A percentile compares a stretch with the other conserved stretches of the same genome.
These are phyloP conservation scores for Leucocoprinus leucothites DNA, from an alignment of 768 basidiomycete species.

Conservation along the genomic window DNA sequence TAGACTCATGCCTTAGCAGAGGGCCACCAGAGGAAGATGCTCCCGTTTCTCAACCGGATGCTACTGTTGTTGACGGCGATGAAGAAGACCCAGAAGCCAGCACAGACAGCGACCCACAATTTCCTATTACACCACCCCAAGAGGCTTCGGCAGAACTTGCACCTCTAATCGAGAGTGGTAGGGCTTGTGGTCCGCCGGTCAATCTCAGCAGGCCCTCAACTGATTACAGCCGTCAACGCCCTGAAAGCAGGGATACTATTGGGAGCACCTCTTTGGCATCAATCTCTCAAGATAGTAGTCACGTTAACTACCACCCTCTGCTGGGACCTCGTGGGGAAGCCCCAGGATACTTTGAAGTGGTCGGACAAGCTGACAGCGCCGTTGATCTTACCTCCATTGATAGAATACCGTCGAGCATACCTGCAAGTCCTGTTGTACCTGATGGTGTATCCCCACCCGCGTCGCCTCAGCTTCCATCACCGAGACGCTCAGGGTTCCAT, in stretches of 20 bases:
- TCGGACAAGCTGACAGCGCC: conserved; percentile 17
- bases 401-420: not conserved
- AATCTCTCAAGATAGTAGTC: conserved; percentile 23
- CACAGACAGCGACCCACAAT: conserved; percentile 25
- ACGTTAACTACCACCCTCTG: conserved; percentile 14
- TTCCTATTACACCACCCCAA: conserved; percentile 36
- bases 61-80: conserved; percentile 35
- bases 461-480: conserved; percentile 18
- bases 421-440: not conserved
- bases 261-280: conserved; percentile 31
- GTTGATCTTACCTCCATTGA: not conserved
- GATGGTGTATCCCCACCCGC: not conserved
- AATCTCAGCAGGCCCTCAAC: conserved; percentile 15
- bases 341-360: conserved; percentile 65
- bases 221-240: conserved; percentile 18
- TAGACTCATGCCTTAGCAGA: conserved; percentile 24
- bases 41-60: conserved; percentile 32
- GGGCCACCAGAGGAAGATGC: conserved; percentile 53
- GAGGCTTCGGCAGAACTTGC: conserved; percentile 39
- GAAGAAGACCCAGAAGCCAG: conserved; percentile 35
- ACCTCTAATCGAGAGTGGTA: conserved; percentile 31
- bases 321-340: conserved; percentile 56
- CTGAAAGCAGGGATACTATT: conserved; percentile 22
- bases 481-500: conserved; percentile 45
- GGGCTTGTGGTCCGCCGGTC: conserved; percentile 21